Evolutionary conservation across 1,284 basidiomycete species (phyloP).

Genomic region (Chalciporus sp.): DNA sequence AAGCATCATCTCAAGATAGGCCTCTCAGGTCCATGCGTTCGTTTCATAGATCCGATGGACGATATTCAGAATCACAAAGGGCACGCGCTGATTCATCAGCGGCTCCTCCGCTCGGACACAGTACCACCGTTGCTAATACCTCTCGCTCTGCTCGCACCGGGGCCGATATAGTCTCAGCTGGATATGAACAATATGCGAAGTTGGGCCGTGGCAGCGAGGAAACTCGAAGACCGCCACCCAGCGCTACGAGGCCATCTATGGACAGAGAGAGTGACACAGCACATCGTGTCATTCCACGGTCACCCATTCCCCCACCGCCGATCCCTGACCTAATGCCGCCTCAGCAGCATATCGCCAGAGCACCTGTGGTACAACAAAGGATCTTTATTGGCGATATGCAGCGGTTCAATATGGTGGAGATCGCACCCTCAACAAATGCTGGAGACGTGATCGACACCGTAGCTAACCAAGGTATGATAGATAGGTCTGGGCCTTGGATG

Average conservation of each 20-base stretch:
- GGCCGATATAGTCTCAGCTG: slow-evolving; percentile 16
- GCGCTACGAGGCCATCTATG: slow-evolving; percentile 22
- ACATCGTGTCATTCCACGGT: slow-evolving; percentile 29
- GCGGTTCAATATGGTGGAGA: slow-evolving; percentile 69
- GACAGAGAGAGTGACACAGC: slow-evolving; percentile 27
- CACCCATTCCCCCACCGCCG: slow-evolving; percentile 41
- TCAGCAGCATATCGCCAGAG: slow-evolving; percentile 21
- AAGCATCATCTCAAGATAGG: slow-evolving; percentile 31
- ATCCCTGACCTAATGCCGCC: slow-evolving; percentile 32
- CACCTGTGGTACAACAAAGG: slow-evolving; percentile 55
- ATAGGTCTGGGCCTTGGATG: slow-evolving; percentile 69
- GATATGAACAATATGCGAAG: slow-evolving; percentile 23
- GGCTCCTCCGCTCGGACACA: slow-evolving; percentile 37
- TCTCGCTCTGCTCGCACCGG: slow-evolving; percentile 18
- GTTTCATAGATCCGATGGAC: slow-evolving; percentile 50
- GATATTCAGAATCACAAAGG: slow-evolving; percentile 32
- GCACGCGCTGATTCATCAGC: slow-evolving; percentile 34
- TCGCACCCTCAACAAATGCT: slow-evolving; percentile 61
- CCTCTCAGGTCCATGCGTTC: slow-evolving; percentile 55
- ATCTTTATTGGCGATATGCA: slow-evolving; percentile 77
- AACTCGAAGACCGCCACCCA: slow-evolving; percentile 22
- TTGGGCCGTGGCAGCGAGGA: slow-evolving; percentile 32
- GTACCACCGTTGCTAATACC: slow-evolving; percentile 22
- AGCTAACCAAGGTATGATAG: slow-evolving; percentile 61
- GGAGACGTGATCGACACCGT: slow-evolving; percentile 66